A percentile compares a stretch with the other conserved stretches of the same genome.
These are phyloP conservation scores for Xylaria digitata DNA, from an alignment of 2,329 filamentous ascomycete species.

Conservation along the genomic window DNA sequence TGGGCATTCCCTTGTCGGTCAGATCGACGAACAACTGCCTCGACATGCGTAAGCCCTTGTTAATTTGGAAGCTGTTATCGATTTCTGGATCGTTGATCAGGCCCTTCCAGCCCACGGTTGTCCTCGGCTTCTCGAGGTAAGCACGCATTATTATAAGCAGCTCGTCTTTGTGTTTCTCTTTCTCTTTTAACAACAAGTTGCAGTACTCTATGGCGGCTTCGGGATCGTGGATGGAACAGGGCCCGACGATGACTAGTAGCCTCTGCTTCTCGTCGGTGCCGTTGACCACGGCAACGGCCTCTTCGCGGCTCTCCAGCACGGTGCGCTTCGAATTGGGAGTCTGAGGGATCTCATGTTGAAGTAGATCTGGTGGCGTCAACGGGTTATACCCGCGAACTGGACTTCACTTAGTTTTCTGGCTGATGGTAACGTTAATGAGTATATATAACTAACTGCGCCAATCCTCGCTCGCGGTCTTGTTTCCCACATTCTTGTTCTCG, in stretches of 20 bases:
- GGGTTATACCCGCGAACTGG: conserved; percentile 90
- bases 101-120: conserved; percentile 98
- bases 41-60: conserved; percentile 90
- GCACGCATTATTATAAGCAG: conserved; percentile 96
- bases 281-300: conserved; percentile 76
- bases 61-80: conserved; percentile 98
- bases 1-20: conserved; percentile 91
- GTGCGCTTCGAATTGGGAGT: conserved; percentile 68
- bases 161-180: conserved; percentile 89
- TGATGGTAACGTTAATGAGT: neutral
- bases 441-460: conserved; percentile 76
- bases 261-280: conserved; percentile 70
- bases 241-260: conserved; percentile 83
- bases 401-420: conserved; percentile 25
- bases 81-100: conserved; percentile 99
- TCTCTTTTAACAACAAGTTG: conserved; percentile 80
- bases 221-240: conserved; percentile 97
- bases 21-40: conserved; percentile 94
- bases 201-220: conserved; percentile 92
- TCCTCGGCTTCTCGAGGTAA: conserved; percentile 98
- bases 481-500: conserved; percentile 81
- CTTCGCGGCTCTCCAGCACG: conserved; percentile 70
- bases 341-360: conserved; percentile 89
- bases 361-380: conserved; percentile 89
- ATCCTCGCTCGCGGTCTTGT: conserved; percentile 79